These are phyloP conservation scores for Penicillium brasilianum DNA, from an alignment of 2,329 filamentous ascomycete genomes.

Conservation along the genomic window DNA sequence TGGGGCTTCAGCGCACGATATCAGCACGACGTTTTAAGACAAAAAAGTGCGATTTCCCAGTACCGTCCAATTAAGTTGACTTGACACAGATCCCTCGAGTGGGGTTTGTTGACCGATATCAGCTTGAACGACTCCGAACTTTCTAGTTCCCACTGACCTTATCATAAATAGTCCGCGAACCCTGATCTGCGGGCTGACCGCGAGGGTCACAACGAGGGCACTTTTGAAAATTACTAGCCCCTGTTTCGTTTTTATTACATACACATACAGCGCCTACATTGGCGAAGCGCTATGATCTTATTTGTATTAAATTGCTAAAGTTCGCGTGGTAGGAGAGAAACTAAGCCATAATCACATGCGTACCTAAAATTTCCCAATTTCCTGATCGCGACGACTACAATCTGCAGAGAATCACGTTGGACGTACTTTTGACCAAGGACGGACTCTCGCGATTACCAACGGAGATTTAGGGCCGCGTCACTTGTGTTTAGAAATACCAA, in stretches of 20 bases:
- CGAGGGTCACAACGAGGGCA: background rate
- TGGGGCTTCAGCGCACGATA: too few species aligned
- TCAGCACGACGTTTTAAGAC: background rate
- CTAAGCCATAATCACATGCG: background rate
- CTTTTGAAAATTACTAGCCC: constrained; percentile 6
- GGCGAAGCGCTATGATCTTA: too few species aligned
- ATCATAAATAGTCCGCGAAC: background rate
- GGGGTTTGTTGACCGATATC: background rate
- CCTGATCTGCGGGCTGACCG: background rate
- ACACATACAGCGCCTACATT: background rate
- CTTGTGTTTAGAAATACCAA: background rate
- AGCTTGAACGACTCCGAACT: background rate
- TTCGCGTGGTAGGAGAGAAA: background rate
- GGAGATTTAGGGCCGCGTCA: background rate
- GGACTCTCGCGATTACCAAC: background rate
- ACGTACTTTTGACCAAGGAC: background rate
- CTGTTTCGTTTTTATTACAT: background rate
- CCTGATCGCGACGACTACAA: background rate
- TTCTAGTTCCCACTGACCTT: background rate
- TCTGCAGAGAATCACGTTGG: background rate
- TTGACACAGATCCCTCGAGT: background rate
- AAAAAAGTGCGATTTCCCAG: background rate
- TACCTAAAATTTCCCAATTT: background rate
- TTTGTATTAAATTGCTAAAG: background rate
- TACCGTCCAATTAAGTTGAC: background rate